Evolutionary conservation across 768 basidiomycete species (phyloP), one percentile per base, ranked within the genome.

Genomic region (Polyporus arcularius): DNA sequence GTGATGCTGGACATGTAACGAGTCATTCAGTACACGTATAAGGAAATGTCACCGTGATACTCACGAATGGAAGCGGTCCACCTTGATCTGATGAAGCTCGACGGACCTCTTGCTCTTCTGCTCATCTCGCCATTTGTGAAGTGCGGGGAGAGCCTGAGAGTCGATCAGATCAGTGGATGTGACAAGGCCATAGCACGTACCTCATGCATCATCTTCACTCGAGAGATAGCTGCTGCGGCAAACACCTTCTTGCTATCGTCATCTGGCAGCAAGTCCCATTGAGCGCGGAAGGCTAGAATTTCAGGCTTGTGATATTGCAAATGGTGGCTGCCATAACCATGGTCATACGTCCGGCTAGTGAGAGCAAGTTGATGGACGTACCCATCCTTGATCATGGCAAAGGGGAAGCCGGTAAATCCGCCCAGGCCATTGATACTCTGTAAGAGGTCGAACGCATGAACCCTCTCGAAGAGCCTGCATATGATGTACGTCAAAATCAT

Each of bases 41-140:
- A 6, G 18, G 21, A 35, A 18, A 48, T 6, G 4, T 12, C n/a
- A 3, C 45, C 4, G 21, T 2, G 15, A 8, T 26, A 41, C 63
- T 53, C 32, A 64, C 63, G 54, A 35, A 1, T 46, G 6, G 4
- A 60, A 18, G 16, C 63, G 53, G n/a, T 35, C 21, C 6, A 38
- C 35, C 30, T 46, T 48, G 12, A 53, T 26, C 16, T 60, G 26
- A 11, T 64, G 38, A 38, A 55, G 40, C 35, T 59, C 47, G 12
- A n/a, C 38, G 7, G 48, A 41, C 32, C 49, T 43, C 28, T 40
- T 57, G 38, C 47, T 47, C 47, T 43, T 31, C 14, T 35, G 18
- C 12, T 31, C 39, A 45, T 31, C 11, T n/a, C 18, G 39, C 30
- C 16, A 48, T 14, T 30, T 57, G 48, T 48, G 38, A 18, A 53